Evolutionary conservation across 75 land plant genomes (phyloP), one percentile per base, ranked within the genome.

Genomic region (Pinus albicaulis): DNA sequence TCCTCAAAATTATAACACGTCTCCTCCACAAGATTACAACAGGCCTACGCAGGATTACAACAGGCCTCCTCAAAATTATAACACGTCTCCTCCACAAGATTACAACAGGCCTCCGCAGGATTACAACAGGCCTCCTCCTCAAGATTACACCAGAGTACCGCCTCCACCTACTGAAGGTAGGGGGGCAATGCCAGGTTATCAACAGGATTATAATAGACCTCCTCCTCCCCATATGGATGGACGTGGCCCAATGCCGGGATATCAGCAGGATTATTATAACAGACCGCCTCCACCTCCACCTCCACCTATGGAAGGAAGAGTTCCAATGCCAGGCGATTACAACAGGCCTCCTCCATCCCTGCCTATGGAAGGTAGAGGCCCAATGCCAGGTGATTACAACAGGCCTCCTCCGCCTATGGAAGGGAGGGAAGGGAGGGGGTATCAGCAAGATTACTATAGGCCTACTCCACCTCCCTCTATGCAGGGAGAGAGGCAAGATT

Each of bases 301-400:
- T 58, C 73, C 55, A 13, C 57, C 74, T 48, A 15, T 55, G 74
- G 74, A 72, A 22, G 57, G 19, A 23, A 55, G 74, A 55, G 74
- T 57, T 0, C 56, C 56, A 55, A 53, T 24, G 14, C 26, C 74
- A 4, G 31, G 74, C 13, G 57, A 72, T 16, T 72, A 59, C 8
- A 59, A 72, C 57, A 72, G 74, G 74, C 34, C 74, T 5, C 55
- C 57, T 58, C 59, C 59, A 19, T 10, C 61, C 20, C 74, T 31
- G 26, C 57, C 74, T 48, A 15, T 55, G 74, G 74, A 72, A 48
- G 57, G 19, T 12, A 55, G 74, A 55, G 74, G 74, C 0, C 56
- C 57, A 72, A 13, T 53, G 7, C 31, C 57, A 72, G 57, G 17
- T 12, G n/a, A 72, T 16, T 24, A 72, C 24, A 48, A 53, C 74